Evolutionary conservation across 1,139 yeast species (phyloP).

Genomic region (Hyphopichia pseudoburtonii): DNA sequence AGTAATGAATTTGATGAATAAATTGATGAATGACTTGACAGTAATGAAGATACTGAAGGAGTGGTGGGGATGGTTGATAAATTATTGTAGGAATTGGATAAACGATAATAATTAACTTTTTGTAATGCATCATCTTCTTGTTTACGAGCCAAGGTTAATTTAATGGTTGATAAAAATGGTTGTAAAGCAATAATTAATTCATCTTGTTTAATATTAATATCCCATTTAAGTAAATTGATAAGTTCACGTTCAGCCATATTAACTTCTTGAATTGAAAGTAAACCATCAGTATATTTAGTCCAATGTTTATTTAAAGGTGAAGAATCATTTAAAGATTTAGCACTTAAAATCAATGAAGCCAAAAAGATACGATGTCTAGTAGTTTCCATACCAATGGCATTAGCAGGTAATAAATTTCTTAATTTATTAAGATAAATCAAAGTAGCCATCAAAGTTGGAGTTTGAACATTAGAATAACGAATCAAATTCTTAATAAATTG

Average conservation of each 20-base stretch:
- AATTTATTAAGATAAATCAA: conserved; percentile 78
- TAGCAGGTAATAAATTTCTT: conserved; percentile 75
- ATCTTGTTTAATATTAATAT: conserved; percentile 62
- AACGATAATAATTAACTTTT: conserved; percentile 40
- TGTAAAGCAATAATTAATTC: conserved; percentile 71
- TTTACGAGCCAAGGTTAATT: conserved; percentile 30
- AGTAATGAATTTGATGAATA: conserved; percentile 13
- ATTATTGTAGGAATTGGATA: conserved; percentile 27
- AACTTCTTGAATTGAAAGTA: conserved; percentile 73
- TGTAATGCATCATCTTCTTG: conserved; percentile 32
- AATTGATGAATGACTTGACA: conserved; percentile 12
- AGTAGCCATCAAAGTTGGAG: conserved; percentile 92
- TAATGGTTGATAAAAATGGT: conserved; percentile 76
- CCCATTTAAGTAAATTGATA: conserved; percentile 81
- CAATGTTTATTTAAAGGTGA: conserved; percentile 95
- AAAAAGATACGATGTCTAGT: conserved; percentile 90
- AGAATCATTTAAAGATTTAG: conserved; percentile 88
- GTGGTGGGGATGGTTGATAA: conserved; percentile 12
- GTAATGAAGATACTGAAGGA: conserved; percentile 11
- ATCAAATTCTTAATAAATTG: conserved; percentile 72
- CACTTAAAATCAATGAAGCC: conserved; percentile 84
- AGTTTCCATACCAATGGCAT: conserved; percentile 90
- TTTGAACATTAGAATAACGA: conserved; percentile 84
- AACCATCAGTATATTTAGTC: conserved; percentile 87
- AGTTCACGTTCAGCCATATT: conserved; percentile 91